Evolutionary conservation across 225 moss, liverwort and hornwort species (phyloP).

Genomic region (Takakia lepidozioides): DNA sequence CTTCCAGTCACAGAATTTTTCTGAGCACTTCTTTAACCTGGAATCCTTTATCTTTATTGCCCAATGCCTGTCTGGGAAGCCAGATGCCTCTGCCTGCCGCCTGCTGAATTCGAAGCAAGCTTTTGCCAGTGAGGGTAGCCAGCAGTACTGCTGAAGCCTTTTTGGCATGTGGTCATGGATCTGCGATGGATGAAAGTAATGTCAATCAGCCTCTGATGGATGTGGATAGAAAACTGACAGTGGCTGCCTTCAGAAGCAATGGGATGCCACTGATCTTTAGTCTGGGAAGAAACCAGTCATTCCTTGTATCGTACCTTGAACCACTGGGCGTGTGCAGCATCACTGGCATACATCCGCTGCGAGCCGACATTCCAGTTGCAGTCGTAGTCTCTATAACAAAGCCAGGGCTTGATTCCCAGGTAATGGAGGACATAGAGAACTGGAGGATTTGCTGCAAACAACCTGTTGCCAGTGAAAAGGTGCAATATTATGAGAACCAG

Average conservation of each 20-base stretch:
- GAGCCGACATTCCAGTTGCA: constrained; percentile 62
- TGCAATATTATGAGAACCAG: neutral
- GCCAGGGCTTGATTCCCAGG: constrained; percentile 70
- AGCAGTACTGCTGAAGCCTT: constrained; percentile 48
- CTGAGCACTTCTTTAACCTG: constrained; percentile 31
- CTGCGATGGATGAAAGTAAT: constrained; percentile 12
- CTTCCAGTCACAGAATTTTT: constrained; percentile 49
- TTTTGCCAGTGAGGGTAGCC: constrained; percentile 40
- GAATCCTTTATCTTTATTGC: constrained; percentile 44
- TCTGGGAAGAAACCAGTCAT: neutral
- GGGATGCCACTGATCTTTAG: no score
- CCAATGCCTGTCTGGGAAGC: constrained; percentile 50
- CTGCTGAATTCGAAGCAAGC: constrained; percentile 46
- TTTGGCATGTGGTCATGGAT: constrained; percentile 58
- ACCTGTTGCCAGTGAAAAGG: no score
- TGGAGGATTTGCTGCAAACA: constrained; percentile 43
- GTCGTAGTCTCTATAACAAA: constrained; percentile 74
- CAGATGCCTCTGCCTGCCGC: constrained; percentile 41
- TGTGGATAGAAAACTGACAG: neutral
- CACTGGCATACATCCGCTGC: constrained; percentile 59
- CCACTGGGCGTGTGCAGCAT: constrained; percentile 55
- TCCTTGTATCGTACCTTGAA: constrained; percentile 12
- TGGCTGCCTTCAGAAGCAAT: no score
- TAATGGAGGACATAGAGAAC: constrained; percentile 57
- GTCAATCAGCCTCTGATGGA: neutral